Base-by-base conservation (phyloP, 2,329 filamentous ascomycete genomes). In the Pyrenochaeta sp. region DNA sequence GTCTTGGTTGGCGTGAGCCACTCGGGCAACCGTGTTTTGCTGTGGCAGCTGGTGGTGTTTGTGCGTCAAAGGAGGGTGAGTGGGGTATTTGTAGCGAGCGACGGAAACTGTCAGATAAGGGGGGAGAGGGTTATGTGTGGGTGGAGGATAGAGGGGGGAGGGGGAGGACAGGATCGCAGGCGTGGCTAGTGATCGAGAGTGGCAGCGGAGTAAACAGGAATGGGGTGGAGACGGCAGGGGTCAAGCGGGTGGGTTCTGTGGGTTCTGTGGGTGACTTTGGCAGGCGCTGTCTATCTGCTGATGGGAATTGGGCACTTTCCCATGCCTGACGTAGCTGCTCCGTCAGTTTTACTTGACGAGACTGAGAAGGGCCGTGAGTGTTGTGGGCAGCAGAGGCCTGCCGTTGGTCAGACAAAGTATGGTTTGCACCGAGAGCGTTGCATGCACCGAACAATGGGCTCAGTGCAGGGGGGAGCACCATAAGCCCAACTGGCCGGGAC, bases 151-250 rank as follows among this genome's bases (percentile, higher is more conserved):
- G 23, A 27, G 23, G 51, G 33, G 54, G 46, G 45, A 60, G 54
- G 48, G 23, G 51, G 33, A 52, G 46, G 45, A 60, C 54, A 49
- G 41, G 64, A 71, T 66, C 56, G 66, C 48, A 56, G 55, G 31
- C 41, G 42, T 20, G 46, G 56, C 61, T 68, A 67, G 53, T 58
- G 60, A 67, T 70, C 58, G 66, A 59, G 49, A 23, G n/a, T 32
- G 49, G 60, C 57, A 57, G 60, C 59, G 57, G 51, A 51, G 52
- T 61, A 60, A 64, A 57, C 54, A 68, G 61, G 56, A 58, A 58
- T 57, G 54, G 58, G 59, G 67, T 62, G 60, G 64, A 61, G 58
- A 42, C 44, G 51, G 56, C 60, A 54, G 64, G 64, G 56, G 58
- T 57, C 18, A 45, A 23, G 35, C 39, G 31, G 47, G 35, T 36